phyloP scores from a whole-genome alignment of 345 rosid species.

The Cochlearia excelsa region DNA sequence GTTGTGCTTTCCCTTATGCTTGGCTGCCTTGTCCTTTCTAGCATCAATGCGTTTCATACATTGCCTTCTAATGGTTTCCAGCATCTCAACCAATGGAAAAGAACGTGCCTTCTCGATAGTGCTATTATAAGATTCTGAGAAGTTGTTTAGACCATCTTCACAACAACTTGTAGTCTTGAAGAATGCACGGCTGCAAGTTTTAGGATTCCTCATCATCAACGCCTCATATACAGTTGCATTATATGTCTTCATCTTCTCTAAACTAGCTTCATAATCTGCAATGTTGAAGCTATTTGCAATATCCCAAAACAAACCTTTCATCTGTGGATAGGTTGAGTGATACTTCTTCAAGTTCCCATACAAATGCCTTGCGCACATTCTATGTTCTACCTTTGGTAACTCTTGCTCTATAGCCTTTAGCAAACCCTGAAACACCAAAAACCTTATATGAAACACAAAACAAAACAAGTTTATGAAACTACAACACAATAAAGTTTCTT shows the following conservation, averaged over 20 bases:
- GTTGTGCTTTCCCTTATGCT: no score
- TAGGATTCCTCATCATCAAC: neutral
- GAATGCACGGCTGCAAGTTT: neutral
- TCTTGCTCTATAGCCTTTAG: neutral
- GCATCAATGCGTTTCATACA: neutral
- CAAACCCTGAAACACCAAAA: neutral
- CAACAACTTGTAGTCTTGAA: neutral
- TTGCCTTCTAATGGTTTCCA: neutral
- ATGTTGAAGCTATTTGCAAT: neutral
- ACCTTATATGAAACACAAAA: no score
- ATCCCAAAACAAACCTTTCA: neutral
- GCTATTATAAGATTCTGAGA: neutral
- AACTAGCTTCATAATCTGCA: neutral
- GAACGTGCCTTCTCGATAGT: neutral
- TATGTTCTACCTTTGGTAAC: neutral
- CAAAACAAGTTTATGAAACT: no score
- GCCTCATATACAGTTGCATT: neutral
- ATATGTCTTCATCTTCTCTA: neutral
- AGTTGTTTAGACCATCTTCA: no score
- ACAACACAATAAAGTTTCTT: no score
- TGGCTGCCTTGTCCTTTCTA: neutral
- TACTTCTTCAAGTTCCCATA: neutral
- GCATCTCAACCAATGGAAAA: neutral
- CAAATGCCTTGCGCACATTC: constrained; percentile 1
- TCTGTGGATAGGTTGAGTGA: neutral